A percentile compares a stretch with the other conserved stretches of the same genome.
phyloP scores from a whole-genome alignment of 2,329 filamentous ascomycete species.

The Phaeosphaeriaceae sp. region DNA sequence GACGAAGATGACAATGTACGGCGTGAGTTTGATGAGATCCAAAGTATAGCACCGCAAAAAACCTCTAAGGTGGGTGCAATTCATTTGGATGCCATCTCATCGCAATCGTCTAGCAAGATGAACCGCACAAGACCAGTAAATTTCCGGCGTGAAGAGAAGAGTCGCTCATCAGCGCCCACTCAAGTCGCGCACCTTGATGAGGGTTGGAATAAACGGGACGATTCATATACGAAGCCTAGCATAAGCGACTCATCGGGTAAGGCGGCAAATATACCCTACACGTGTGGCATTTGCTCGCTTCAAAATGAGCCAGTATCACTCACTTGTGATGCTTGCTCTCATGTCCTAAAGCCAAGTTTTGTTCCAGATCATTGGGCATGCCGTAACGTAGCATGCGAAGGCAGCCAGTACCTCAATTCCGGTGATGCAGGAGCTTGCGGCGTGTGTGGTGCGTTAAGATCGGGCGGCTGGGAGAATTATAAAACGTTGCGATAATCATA shows the following conservation, averaged over 20 bases:
- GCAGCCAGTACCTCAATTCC: conserved; percentile 68
- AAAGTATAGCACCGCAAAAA: conserved; percentile 48
- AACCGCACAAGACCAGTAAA: neutral
- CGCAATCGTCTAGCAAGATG: neutral
- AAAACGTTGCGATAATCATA: no score
- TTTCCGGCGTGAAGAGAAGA: neutral
- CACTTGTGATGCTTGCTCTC: conserved; percentile 72
- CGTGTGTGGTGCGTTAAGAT: conserved; percentile 61
- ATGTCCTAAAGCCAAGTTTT: conserved; percentile 66
- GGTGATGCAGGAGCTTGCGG: conserved; percentile 74
- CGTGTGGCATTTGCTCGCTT: conserved; percentile 72
- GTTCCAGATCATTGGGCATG: conserved; percentile 70
- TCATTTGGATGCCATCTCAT: neutral
- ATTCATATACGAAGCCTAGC: conserved; percentile 1
- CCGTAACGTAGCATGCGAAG: conserved; percentile 60
- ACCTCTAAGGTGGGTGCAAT: conserved; percentile 4
- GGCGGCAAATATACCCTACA: conserved; percentile 5
- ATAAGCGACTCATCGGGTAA: neutral
- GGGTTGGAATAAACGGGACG: conserved; percentile 21
- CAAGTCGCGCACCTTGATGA: conserved; percentile 24
- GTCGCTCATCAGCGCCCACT: neutral
- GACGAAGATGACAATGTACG: conserved; percentile 42
- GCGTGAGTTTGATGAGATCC: conserved; percentile 72
- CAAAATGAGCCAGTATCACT: conserved; percentile 61
- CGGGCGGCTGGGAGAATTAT: no score